A percentile compares a stretch with the other conserved stretches of the same genome.
These are phyloP conservation scores for Coemansia guatemalensis DNA, from an alignment of 192 early-diverging fungal species.

Conservation along the genomic window DNA sequence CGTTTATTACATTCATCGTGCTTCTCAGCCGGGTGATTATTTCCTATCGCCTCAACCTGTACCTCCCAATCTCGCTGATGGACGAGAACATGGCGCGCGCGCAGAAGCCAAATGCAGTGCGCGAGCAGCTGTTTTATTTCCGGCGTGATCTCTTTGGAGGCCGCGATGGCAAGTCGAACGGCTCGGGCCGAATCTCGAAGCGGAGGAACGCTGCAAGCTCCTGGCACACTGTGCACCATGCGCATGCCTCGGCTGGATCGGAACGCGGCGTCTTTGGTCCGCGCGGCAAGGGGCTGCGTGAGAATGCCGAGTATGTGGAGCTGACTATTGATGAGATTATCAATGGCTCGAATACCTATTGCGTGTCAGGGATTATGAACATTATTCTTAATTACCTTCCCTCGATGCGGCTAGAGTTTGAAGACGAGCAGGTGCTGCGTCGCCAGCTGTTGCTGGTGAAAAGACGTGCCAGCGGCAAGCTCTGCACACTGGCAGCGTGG, in stretches of 20 bases:
- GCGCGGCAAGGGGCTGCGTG: conserved; percentile 11
- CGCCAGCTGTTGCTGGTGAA: conserved; percentile 78
- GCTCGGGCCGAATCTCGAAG: conserved; percentile 36
- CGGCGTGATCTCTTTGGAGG: conserved; percentile 73
- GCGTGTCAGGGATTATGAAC: conserved; percentile 74
- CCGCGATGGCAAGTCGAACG: conserved; percentile 38
- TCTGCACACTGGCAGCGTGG: conserved; percentile 89
- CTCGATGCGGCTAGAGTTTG: conserved; percentile 67
- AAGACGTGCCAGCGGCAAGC: conserved; percentile 74
- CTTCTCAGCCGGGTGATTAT: conserved; percentile 87
- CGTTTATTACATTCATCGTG: conserved; percentile 93
- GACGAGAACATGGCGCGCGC: conserved; percentile 91
- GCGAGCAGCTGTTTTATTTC: conserved; percentile 84
- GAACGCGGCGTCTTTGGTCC: conserved; percentile 10
- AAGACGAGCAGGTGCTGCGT: conserved; percentile 68
- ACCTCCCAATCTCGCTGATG: conserved; percentile 92
- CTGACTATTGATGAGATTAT: conserved; percentile 92
- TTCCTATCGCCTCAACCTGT: conserved; percentile 87
- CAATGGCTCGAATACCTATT: conserved; percentile 71
- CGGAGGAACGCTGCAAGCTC: conserved; percentile 19
- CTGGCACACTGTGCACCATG: conserved; percentile 5
- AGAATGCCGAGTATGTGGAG: conserved; percentile 63
- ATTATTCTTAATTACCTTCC: conserved; percentile 80
- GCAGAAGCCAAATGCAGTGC: conserved; percentile 76
- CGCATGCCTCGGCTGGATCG: background rate